phyloP scores from a whole-genome alignment of 208 protist genomes.

The Leishmania tropica region DNA sequence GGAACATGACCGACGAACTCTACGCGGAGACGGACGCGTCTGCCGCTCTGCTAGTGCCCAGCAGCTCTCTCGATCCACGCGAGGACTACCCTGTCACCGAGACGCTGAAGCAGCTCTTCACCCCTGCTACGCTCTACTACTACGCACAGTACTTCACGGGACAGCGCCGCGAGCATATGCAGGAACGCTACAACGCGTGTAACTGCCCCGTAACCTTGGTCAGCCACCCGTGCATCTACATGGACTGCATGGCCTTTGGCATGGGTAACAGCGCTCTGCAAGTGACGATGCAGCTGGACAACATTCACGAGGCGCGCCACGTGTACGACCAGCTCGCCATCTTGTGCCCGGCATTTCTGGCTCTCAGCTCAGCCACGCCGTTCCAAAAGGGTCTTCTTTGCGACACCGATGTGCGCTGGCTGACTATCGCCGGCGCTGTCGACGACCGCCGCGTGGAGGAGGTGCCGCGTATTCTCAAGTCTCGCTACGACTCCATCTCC shows the following conservation, averaged over 20 bases:
- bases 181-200: slow-evolving; percentile 81
- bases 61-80: slow-evolving; percentile 31
- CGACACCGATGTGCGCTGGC: slow-evolving; percentile 97
- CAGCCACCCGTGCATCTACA: slow-evolving; percentile 95
- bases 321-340: slow-evolving; percentile 98
- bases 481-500: slow-evolving; percentile 96
- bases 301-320: slow-evolving; percentile 93
- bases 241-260: slow-evolving; percentile 99
- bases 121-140: slow-evolving; percentile 86
- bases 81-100: slow-evolving; percentile 51
- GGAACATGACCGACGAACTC: slow-evolving; percentile 54
- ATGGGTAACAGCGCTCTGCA: slow-evolving; percentile 99
- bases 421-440: slow-evolving; percentile 96
- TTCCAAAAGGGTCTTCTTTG: slow-evolving; percentile 96
- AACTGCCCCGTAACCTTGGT: slow-evolving; percentile 84
- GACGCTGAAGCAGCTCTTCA: slow-evolving; percentile 80
- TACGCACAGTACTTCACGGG: slow-evolving; percentile 92
- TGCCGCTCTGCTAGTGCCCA: neutral
- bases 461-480: slow-evolving; percentile 94
- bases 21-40: slow-evolving; percentile 7
- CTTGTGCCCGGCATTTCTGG: slow-evolving; percentile 96
- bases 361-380: slow-evolving; percentile 95
- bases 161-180: slow-evolving; percentile 65
- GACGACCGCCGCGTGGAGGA: slow-evolving; percentile 96
- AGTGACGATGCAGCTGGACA: slow-evolving; percentile 96